phyloP scores from a whole-genome alignment of 1,284 basidiomycete species.

The Coniferiporia sulphurascens region DNA sequence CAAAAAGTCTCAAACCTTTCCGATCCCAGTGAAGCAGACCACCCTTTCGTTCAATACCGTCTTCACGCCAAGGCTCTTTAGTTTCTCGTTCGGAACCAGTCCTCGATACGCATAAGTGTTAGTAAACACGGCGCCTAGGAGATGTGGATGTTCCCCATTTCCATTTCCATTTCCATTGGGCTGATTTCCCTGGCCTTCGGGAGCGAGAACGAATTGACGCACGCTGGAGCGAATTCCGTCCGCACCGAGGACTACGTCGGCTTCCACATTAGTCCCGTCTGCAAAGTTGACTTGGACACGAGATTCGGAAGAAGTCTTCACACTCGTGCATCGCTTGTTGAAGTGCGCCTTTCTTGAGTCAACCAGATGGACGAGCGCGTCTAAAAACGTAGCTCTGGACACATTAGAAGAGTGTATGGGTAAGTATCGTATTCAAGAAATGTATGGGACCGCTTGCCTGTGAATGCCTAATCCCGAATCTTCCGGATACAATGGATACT shows the following conservation, averaged over 20 bases:
- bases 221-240: conserved; percentile 49
- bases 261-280: conserved; percentile 41
- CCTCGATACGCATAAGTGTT: conserved; percentile 44
- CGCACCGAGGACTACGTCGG: conserved; percentile 49
- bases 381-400: conserved; percentile 37
- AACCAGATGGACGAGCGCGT: conserved; percentile 42
- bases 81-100: conserved; percentile 34
- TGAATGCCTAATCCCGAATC: conserved; percentile 39
- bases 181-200: not conserved
- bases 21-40: conserved; percentile 37
- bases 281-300: conserved; percentile 36
- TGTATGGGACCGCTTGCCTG: conserved; percentile 26
- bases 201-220: conserved; percentile 34
- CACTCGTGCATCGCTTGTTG: conserved; percentile 43
- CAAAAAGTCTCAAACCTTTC: conserved; percentile 32
- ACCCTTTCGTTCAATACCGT: conserved; percentile 33
- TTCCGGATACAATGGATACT: conserved; percentile 34
- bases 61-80: conserved; percentile 38
- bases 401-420: not conserved
- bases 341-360: conserved; percentile 41
- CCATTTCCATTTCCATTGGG: not conserved
- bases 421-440: not conserved
- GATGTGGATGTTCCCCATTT: not conserved
- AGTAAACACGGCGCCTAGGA: conserved; percentile 32
- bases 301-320: conserved; percentile 14